These are phyloP conservation scores for Spencermartinsiella europaea DNA, from an alignment of 805 yeast species.

Conservation along the genomic window DNA sequence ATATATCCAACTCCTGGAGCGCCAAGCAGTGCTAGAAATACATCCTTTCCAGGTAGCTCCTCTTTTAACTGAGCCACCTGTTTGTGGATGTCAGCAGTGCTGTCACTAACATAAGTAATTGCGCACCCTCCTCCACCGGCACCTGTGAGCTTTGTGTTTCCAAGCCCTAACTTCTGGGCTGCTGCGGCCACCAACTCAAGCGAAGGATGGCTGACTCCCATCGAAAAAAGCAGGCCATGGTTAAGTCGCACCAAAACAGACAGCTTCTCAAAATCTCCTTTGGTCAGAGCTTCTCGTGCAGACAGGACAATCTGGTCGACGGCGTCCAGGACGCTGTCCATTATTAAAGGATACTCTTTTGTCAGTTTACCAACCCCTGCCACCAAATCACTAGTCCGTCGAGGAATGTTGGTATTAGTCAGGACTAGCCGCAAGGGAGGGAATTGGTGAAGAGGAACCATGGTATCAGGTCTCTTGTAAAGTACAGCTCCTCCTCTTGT, in stretches of 20 bases:
- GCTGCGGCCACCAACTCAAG: slow-evolving; percentile 66
- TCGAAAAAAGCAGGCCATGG: slow-evolving; percentile 77
- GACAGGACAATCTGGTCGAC: slow-evolving; percentile 70
- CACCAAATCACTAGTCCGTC: slow-evolving; percentile 81
- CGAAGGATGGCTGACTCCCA: slow-evolving; percentile 93
- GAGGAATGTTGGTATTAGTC: slow-evolving; percentile 81
- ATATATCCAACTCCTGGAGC: slow-evolving; percentile 77
- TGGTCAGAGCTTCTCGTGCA: slow-evolving; percentile 61
- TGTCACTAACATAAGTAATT: slow-evolving; percentile 59
- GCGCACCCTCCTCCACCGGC: slow-evolving; percentile 99
- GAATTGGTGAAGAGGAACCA: slow-evolving; percentile 64
- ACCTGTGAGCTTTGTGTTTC: slow-evolving; percentile 91
- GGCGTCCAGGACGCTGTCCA: slow-evolving; percentile 59
- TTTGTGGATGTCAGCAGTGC: slow-evolving; percentile 20
- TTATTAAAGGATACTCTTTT: slow-evolving; percentile 48
- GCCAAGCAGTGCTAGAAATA: slow-evolving; percentile 76
- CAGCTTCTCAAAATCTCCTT: slow-evolving; percentile 31
- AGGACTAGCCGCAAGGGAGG: slow-evolving; percentile 71
- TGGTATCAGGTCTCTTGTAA: slow-evolving; percentile 61
- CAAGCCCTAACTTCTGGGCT: slow-evolving; percentile 61
- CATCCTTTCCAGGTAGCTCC: slow-evolving; percentile 54
- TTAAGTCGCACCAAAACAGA: slow-evolving; percentile 60
- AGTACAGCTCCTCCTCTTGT: slow-evolving; percentile 93
- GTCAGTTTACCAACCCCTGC: slow-evolving; percentile 61
- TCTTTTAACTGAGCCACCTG: slow-evolving; percentile 32